Evolutionary conservation across 148 eudicot genomes (phyloP), one percentile per base, ranked within the genome.

Genomic region (Rhododendron vialii): DNA sequence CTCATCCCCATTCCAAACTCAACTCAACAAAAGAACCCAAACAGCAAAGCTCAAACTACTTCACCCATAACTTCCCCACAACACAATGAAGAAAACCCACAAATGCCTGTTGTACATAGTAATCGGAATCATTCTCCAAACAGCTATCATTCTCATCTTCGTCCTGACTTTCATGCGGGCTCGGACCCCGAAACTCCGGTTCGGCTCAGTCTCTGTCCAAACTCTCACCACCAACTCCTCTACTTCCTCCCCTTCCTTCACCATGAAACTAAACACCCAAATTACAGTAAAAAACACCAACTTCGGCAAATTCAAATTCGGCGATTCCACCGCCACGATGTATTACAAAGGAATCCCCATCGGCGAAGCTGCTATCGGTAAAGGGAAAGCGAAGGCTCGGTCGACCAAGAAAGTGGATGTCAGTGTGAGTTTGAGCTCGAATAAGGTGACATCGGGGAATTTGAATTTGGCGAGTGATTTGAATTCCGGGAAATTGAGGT

Each of bases 361-460:
- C 3, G 88, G 90, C 4, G 11, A 14, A 15, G 83, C 43, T 36
- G 50, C 78, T 53, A 59, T 88, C 22, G 80, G 41, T 3, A 45
- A 55, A 14, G 43, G 51, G 12, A 30, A 35, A 5, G 84, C 50
- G 2, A 59, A 48, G 4, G 45, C 61, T 17, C 67, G 86, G 15
- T 83, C 90, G 3, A 88, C 86, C 11, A 88, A 83, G 88, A 78
- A 78, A 43, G 20, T 88, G 33, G 45, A 48, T 12, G 81, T 88
- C 14, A 36, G 20, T 0, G 90, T 78, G 84, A 51, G 63, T 6
- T 12, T 82, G 48, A 57, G 61, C 2, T 76, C 78, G 1, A 26
- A 86, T 15, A 26, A 24, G 13, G 59, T 74, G 20, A 2, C 26
- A 1, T 3, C 48, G 5, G 33, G 9, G 35, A 4, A 11, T 22